Evolutionary conservation across 2,329 filamentous ascomycete species (phyloP).

Genomic region (Beauveria sp.): DNA sequence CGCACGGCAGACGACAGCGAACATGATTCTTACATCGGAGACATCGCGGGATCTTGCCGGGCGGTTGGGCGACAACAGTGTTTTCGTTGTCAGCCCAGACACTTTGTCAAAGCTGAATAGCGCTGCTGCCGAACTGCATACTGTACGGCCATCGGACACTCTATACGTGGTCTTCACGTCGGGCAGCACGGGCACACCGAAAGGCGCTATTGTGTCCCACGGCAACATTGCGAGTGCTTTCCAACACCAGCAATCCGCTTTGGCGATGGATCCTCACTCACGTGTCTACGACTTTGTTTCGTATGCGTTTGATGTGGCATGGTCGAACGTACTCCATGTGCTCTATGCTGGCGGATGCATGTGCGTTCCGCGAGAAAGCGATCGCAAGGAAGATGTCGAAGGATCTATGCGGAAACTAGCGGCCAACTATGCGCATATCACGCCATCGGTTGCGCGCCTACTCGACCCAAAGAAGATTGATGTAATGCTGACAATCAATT

Average conservation of each 20-base stretch:
- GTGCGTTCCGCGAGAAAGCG: constrained; percentile 1
- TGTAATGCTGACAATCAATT: no score
- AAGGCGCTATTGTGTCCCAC: constrained; percentile 18
- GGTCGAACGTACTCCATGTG: constrained; percentile 18
- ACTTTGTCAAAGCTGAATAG: not conserved
- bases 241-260: constrained; percentile 12
- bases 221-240: constrained; percentile 14
- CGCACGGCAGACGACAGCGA: not conserved
- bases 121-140: not conserved
- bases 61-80: not conserved
- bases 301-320: constrained; percentile 13
- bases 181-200: constrained; percentile 15
- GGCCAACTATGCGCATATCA: not conserved
- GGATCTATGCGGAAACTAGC: not conserved
- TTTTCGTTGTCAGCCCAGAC: not conserved
- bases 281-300: constrained; percentile 13
- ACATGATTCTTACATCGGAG: not conserved
- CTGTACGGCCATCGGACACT: not conserved
- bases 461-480: no score
- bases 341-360: constrained; percentile 13
- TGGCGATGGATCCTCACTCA: constrained; percentile 14
- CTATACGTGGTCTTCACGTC: constrained; percentile 17
- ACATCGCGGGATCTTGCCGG: not conserved
- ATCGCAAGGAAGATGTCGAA: not conserved
- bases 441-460: no score